Evolutionary conservation across 176 grass and related monocot genomes (phyloP).

Genomic region (Zoysia japonica): DNA sequence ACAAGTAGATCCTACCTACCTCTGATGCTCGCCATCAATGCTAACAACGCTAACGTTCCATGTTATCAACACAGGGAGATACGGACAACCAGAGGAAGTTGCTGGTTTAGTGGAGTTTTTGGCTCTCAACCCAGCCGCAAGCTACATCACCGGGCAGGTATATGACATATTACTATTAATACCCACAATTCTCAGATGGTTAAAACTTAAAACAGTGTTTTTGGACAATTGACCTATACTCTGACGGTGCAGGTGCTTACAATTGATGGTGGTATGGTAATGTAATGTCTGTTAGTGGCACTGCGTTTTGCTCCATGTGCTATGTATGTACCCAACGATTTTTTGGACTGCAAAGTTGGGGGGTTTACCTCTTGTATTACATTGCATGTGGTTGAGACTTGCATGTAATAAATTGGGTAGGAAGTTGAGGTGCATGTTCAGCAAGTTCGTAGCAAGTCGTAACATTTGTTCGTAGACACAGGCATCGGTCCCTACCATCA

Average conservation of each 20-base stretch:
- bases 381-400: not conserved
- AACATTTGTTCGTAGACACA: too few relatives aligned
- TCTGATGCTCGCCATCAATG: too few relatives aligned
- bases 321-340: slow-evolving; percentile 20
- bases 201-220: not conserved
- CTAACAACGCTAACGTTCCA: not conserved
- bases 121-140: slow-evolving; percentile 46
- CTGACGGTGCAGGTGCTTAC: slow-evolving; percentile 45
- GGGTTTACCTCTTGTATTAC: not conserved
- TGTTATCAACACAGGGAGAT: slow-evolving; percentile 60
- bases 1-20: too few relatives aligned
- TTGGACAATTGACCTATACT: not conserved
- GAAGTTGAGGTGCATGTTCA: not conserved
- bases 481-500: too few relatives aligned
- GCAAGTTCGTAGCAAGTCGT: too few relatives aligned
- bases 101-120: slow-evolving; percentile 54
- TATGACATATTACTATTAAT: not conserved
- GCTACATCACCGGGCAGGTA: slow-evolving; percentile 64
- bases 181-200: not conserved
- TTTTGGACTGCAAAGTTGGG: slow-evolving; percentile 32
- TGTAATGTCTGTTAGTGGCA: slow-evolving; percentile 34
- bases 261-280: slow-evolving; percentile 77
- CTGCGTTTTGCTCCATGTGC: not conserved
- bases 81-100: slow-evolving; percentile 76
- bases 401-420: slow-evolving; percentile 30